Evolutionary conservation across 1,284 basidiomycete species (phyloP).

Genomic region (Puccinia horiana): DNA sequence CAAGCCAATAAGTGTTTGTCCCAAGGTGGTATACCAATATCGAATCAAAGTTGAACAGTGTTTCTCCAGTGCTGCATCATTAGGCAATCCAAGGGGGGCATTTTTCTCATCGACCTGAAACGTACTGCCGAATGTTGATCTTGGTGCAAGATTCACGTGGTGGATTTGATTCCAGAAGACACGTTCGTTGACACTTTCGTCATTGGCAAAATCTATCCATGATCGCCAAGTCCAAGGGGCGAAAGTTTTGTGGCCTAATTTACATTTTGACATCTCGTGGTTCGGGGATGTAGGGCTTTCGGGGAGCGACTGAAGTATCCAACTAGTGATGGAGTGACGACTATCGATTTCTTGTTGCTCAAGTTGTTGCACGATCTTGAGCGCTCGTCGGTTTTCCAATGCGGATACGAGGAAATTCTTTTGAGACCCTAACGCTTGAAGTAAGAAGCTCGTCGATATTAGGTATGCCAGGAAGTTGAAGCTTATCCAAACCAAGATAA

Average conservation of each 20-base stretch:
- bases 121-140: background rate
- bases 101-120: background rate
- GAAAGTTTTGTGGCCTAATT: background rate
- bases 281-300: background rate
- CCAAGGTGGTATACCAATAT: conserved; percentile 10
- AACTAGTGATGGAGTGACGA: conserved; percentile 17
- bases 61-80: conserved; percentile 12
- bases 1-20: conserved; percentile 23
- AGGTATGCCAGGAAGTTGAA: background rate
- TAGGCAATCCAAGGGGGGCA: background rate
- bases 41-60: conserved; percentile 22
- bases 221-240: conserved; percentile 22
- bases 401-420: conserved; percentile 17
- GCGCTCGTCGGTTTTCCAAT: conserved; percentile 14
- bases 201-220: conserved; percentile 25
- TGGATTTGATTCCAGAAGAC: conserved; percentile 4
- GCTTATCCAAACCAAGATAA: background rate
- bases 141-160: background rate
- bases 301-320: background rate
- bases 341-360: background rate
- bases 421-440: conserved; percentile 7
- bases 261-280: background rate
- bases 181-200: background rate
- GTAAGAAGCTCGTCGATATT: background rate
- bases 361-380: background rate